Evolutionary conservation across 257 asterid species (phyloP).

Genomic region (Gardenia jasminoides): DNA sequence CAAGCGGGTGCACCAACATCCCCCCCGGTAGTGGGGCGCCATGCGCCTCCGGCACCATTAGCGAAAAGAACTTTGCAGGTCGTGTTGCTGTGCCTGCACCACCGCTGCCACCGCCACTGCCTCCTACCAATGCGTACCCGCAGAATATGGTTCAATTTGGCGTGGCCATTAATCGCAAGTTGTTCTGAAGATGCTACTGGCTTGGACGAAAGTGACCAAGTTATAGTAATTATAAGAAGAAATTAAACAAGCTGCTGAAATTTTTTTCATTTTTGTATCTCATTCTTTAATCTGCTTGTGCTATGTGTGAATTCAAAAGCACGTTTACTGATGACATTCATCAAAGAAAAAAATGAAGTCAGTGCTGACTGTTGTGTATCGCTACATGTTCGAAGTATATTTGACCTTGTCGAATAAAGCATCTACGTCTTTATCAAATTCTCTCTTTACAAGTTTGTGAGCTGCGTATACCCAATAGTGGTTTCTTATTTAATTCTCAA

Average conservation of each 20-base stretch:
- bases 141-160: constrained; percentile 33
- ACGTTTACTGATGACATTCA: neutral
- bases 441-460: neutral
- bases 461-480: no score
- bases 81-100: constrained; percentile 8
- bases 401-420: neutral
- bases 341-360: neutral
- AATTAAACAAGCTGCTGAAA: neutral
- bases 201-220: neutral
- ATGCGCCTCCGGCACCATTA: constrained; percentile 30
- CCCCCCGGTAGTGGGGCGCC: constrained; percentile 23
- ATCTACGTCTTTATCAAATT: neutral
- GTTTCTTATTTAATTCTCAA: no score
- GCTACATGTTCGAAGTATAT: neutral
- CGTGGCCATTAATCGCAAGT: constrained; percentile 27
- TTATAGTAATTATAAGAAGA: neutral
- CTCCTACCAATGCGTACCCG: constrained; percentile 15
- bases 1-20: constrained; percentile 24
- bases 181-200: constrained; percentile 3
- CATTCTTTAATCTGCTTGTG: neutral
- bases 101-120: constrained; percentile 4
- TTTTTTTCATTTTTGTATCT: no score
- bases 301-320: neutral
- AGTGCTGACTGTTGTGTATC: neutral
- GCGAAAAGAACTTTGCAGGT: constrained; percentile 46